A percentile compares a stretch with the other conserved stretches of the same genome.
Evolutionary conservation across 352 stramenopile species (phyloP).

Genomic region (Pythium folliculosum): DNA sequence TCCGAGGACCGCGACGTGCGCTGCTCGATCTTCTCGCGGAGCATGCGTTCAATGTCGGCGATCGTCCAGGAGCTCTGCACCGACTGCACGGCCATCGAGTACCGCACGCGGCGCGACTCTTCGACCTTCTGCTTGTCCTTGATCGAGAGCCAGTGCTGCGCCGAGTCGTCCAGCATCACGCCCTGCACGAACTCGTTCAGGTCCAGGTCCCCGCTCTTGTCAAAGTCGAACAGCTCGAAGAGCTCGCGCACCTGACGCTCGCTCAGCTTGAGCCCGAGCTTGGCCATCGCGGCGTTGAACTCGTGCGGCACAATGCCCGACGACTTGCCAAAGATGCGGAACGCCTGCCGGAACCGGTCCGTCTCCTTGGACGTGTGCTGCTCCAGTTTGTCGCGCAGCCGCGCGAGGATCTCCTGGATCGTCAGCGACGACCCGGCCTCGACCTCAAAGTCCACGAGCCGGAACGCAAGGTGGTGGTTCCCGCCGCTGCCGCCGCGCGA

Average conservation of each 20-base stretch:
- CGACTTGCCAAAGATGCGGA: constrained; percentile 71
- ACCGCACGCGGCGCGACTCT: constrained; percentile 44
- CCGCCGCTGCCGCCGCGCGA: too few species aligned
- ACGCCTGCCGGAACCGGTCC: constrained; percentile 74
- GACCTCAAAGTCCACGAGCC: constrained; percentile 30
- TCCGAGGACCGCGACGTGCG: constrained; percentile 74
- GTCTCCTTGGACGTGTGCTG: constrained; percentile 68
- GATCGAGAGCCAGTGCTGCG: constrained; percentile 52
- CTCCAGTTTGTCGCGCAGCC: constrained; percentile 62
- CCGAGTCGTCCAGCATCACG: constrained; percentile 73
- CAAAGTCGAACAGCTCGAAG: constrained; percentile 76
- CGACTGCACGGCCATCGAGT: constrained; percentile 68
- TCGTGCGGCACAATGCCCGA: constrained; percentile 56
- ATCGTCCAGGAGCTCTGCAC: constrained; percentile 77
- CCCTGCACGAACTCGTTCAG: constrained; percentile 84
- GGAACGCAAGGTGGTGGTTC: neutral
- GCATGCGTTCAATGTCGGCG: constrained; percentile 75
- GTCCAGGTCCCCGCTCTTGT: constrained; percentile 75
- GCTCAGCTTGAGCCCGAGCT: constrained; percentile 55
- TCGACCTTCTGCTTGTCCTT: constrained; percentile 62
- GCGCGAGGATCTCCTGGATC: constrained; percentile 58
- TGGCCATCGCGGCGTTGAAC: constrained; percentile 55
- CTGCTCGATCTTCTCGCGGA: constrained; percentile 84
- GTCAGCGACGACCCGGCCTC: constrained; percentile 46
- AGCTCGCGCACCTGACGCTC: constrained; percentile 54